Conservation (phyloP, 2,329 filamentous ascomycete species). For the Verticillium nubilum region DNA sequence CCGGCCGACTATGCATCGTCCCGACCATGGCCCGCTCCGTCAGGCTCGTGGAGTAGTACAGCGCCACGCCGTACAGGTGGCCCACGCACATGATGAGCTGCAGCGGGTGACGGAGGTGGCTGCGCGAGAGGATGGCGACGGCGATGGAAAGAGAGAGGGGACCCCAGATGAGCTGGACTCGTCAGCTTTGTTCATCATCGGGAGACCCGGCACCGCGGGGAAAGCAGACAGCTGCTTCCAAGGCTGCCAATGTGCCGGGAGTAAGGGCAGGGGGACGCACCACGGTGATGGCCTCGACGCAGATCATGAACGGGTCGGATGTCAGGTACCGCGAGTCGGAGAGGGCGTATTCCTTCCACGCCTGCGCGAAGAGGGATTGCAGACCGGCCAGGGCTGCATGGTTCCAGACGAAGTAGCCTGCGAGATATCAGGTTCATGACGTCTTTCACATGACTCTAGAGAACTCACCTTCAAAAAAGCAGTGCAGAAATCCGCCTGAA, state of each 20-base stretch:
- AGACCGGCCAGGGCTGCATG: conserved; percentile 59
- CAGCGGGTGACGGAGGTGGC: conserved; percentile 41
- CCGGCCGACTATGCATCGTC: conserved; percentile 50
- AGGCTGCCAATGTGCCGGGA: too few species aligned
- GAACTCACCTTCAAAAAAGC: conserved; percentile 68
- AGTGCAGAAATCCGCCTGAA: conserved; percentile 63
- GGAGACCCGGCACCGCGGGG: not conserved
- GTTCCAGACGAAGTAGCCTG: conserved; percentile 71
- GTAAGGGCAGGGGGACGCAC: conserved; percentile 38
- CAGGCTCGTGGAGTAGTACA: conserved; percentile 57
- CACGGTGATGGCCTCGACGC: conserved; percentile 77
- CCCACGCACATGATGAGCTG: conserved; percentile 46
- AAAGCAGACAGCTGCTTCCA: too few species aligned
- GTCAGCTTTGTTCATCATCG: not conserved
- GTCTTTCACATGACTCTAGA: not conserved
- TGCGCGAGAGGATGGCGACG: conserved; percentile 35
- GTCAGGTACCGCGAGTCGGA: conserved; percentile 85
- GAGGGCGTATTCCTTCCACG: conserved; percentile 90
- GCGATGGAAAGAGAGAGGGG: conserved; percentile 50
- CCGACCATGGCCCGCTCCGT: conserved; percentile 39
- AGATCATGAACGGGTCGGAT: conserved; percentile 77
- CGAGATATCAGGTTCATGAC: not conserved
- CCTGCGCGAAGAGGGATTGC: conserved; percentile 71
- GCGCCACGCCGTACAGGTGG: conserved; percentile 55
- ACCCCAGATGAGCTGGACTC: conserved; percentile 46